Conservation (phyloP, 2,329 filamentous ascomycete genomes). For the Dactylonectria estremocensis region DNA sequence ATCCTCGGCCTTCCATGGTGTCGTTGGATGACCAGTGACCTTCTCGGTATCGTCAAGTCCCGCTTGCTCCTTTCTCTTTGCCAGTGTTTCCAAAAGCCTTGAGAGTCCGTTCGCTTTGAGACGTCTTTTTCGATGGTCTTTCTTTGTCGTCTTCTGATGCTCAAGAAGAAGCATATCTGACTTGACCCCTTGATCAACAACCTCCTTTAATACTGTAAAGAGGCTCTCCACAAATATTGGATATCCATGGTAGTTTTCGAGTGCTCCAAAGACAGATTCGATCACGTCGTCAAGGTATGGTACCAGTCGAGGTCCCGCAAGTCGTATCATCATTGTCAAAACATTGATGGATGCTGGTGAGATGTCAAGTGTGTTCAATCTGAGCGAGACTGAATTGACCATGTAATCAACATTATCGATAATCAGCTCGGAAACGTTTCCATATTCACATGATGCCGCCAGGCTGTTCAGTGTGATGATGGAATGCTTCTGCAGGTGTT, state of each 20-base stretch:
- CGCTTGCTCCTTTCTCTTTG: constrained; percentile 63
- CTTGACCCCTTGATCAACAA: constrained; percentile 86
- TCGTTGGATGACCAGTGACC: constrained; percentile 51
- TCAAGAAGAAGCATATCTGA: constrained; percentile 65
- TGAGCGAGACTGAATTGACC: constrained; percentile 90
- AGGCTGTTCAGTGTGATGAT: constrained; percentile 87
- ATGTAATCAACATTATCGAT: constrained; percentile 96
- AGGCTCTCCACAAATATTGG: constrained; percentile 86
- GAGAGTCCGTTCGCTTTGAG: constrained; percentile 56
- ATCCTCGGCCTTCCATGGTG: constrained; percentile 57
- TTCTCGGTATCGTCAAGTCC: constrained; percentile 53
- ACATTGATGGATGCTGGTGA: constrained; percentile 93
- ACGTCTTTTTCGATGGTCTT: constrained; percentile 61
- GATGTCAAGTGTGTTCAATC: constrained; percentile 92
- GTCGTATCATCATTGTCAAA: constrained; percentile 91
- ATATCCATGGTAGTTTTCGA: constrained; percentile 98
- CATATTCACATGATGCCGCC: constrained; percentile 82
- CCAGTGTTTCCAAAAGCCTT: constrained; percentile 71
- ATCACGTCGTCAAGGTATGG: constrained; percentile 94
- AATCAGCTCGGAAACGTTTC: constrained; percentile 82
- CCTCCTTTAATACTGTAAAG: constrained; percentile 85
- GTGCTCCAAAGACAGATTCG: constrained; percentile 88
- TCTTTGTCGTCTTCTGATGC: constrained; percentile 52
- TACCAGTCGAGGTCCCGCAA: constrained; percentile 85
- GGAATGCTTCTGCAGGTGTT: constrained; percentile 82